Evolutionary conservation across 2,329 filamentous ascomycete species (phyloP), one percentile per base, ranked within the genome.

Genomic region (Tolypocladium album): DNA sequence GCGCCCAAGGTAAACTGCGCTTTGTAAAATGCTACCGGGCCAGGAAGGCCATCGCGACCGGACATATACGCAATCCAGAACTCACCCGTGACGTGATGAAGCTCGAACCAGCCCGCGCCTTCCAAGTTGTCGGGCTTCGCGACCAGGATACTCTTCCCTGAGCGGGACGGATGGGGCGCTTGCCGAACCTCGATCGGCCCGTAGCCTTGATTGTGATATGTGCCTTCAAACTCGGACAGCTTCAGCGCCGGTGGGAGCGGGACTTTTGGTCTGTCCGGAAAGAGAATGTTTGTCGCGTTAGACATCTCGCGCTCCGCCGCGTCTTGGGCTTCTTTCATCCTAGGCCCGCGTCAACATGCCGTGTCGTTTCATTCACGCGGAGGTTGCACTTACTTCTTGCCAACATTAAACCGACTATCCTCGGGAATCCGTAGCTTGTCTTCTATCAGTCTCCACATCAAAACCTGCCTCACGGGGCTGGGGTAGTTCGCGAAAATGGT

Each of bases 201-300:
- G 67, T 79, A 81, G 3, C 72, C 78, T 2, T 74, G 71, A 58
- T 81, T 71, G 60, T 66, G 72, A 61, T 80, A 82, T 0, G 70
- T 76, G 2, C 79, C 79, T 1, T 67, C 65, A 12, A 71, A 60
- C 0, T 63, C 59, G 61, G 75, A 75, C 50, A 65, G 65, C 9
- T 66, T 63, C 4, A n/a, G 63, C 0, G 75, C 70, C 13, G 68
- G 69, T 9, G 74, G 74, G 27, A 76, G 53, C 0, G 73, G 68
- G 8, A 72, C 70, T 1, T 68, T 43, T 0, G 76, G 72, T 6
- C 70, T 68, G 12, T 71, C 56, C 0, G 77, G 76, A 62, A 75
- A 81, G 40, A 75, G 65, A 2, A 63, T 64, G 7, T 75, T 67
- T 3, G 71, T 62, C 2, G 71, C 71, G 3, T 71, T 56, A 5